Conservation (phyloP, 768 basidiomycete genomes). For the Psilocybe cubensis region DNA sequence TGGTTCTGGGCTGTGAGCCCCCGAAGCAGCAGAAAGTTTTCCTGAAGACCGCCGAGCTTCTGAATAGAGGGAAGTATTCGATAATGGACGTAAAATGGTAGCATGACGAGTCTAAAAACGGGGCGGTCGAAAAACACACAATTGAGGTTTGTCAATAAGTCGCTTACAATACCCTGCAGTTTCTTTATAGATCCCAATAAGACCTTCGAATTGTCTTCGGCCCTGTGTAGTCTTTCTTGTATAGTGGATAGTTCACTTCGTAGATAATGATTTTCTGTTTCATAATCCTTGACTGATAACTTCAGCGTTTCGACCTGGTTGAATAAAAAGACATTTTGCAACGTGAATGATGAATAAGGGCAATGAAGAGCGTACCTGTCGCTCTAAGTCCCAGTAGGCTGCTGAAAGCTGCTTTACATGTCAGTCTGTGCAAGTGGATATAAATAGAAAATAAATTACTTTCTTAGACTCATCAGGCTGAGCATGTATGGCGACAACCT, state of each 20-base stretch:
- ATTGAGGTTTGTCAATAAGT: neutral
- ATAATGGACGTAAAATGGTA: conserved; percentile 7
- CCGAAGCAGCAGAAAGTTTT: conserved; percentile 15
- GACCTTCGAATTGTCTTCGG: conserved; percentile 29
- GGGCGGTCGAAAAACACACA: neutral
- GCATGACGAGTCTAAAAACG: conserved; percentile 26
- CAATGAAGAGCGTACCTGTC: conserved; percentile 18
- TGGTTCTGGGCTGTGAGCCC: conserved; percentile 5
- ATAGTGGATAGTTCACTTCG: conserved; percentile 23
- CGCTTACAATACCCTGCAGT: conserved; percentile 29
- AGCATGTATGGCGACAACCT: neutral
- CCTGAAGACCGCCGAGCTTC: conserved; percentile 18
- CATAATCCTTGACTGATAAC: conserved; percentile 16
- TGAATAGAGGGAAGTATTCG: conserved; percentile 11
- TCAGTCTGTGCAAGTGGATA: too few species aligned
- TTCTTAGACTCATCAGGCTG: neutral
- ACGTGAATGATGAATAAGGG: neutral
- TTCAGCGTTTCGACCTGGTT: conserved; percentile 26
- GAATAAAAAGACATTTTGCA: neutral
- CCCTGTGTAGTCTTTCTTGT: conserved; percentile 30
- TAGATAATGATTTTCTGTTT: conserved; percentile 24
- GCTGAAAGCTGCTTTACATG: neutral
- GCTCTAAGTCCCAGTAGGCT: conserved; percentile 6
- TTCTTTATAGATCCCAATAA: conserved; percentile 31
- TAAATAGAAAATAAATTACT: neutral